Conservation (phyloP, 257 asterid species). For the Fraxinus pennsylvanica region DNA sequence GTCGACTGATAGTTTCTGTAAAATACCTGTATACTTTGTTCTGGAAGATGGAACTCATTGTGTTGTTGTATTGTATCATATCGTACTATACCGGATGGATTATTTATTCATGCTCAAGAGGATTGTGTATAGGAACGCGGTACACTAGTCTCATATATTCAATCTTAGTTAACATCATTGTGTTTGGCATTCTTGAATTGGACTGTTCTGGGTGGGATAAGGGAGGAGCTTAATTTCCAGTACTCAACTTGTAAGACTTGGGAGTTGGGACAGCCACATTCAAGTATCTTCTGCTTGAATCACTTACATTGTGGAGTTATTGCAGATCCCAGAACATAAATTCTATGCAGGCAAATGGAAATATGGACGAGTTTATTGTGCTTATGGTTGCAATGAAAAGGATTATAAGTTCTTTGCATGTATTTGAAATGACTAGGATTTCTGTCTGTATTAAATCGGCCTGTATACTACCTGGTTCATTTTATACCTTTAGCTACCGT, state of each 20-base stretch:
- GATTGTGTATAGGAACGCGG: background rate
- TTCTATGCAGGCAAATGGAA: background rate
- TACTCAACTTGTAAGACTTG: background rate
- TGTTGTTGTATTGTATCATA: constrained; percentile 25
- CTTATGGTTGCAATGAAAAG: no score
- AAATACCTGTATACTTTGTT: constrained; percentile 23
- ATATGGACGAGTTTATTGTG: background rate
- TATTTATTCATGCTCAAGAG: background rate
- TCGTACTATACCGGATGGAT: constrained; percentile 18
- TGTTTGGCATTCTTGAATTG: constrained; percentile 10
- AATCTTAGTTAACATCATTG: background rate
- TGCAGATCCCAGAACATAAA: background rate
- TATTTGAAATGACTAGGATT: no score
- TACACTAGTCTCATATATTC: background rate
- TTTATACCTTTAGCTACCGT: no score
- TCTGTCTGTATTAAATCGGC: no score
- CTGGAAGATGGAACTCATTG: constrained; percentile 11
- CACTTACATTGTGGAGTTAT: background rate
- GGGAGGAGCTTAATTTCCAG: constrained; percentile 9
- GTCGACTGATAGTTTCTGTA: constrained; percentile 27
- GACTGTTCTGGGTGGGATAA: background rate
- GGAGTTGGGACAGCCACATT: background rate
- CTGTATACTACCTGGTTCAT: no score
- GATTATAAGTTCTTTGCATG: no score
- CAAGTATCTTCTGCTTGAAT: background rate